Evolutionary conservation across 192 early-diverging fungal species (phyloP).

Genomic region (Coemansia sp.): DNA sequence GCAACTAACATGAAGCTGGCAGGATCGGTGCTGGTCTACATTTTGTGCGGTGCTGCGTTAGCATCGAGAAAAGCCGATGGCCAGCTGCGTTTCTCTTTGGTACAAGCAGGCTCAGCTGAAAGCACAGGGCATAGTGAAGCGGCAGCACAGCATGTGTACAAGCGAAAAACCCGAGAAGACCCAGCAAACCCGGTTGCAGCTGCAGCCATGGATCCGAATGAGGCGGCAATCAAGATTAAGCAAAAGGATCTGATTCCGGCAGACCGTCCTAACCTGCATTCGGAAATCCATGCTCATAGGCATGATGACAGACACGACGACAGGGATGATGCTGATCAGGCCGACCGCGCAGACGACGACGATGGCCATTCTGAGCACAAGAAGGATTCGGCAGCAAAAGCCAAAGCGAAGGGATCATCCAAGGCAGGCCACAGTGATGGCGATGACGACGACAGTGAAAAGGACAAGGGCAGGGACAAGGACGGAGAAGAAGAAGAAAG

Average conservation of each 20-base stretch:
- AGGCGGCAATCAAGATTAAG: slow-evolving; percentile 49
- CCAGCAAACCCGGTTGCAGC: slow-evolving; percentile 51
- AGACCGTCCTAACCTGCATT: slow-evolving; percentile 24
- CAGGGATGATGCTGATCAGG: slow-evolving; percentile 11
- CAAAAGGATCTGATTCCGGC: slow-evolving; percentile 43
- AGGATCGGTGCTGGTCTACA: slow-evolving; percentile 5
- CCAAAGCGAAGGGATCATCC: slow-evolving; percentile 5
- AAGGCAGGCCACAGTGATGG: slow-evolving; percentile 16
- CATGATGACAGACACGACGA: slow-evolving; percentile 9
- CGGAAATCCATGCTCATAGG: slow-evolving; percentile 24
- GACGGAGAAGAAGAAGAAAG: neutral
- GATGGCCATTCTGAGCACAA: slow-evolving; percentile 11
- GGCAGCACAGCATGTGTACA: slow-evolving; percentile 9
- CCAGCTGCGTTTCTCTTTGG: neutral
- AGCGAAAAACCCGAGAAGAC: slow-evolving; percentile 32
- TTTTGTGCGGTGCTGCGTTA: slow-evolving; percentile 7
- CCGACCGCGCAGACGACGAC: slow-evolving; percentile 9
- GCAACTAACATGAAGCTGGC: slow-evolving; percentile 8
- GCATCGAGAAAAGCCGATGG: neutral
- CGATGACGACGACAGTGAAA: slow-evolving; percentile 8
- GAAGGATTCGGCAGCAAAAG: slow-evolving; percentile 2
- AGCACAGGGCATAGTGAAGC: neutral
- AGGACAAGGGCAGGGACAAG: neutral
- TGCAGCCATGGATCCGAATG: slow-evolving; percentile 49
- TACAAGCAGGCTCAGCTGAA: neutral